Conservation (phyloP, 257 asterid species). For the Lycium barbarum region DNA sequence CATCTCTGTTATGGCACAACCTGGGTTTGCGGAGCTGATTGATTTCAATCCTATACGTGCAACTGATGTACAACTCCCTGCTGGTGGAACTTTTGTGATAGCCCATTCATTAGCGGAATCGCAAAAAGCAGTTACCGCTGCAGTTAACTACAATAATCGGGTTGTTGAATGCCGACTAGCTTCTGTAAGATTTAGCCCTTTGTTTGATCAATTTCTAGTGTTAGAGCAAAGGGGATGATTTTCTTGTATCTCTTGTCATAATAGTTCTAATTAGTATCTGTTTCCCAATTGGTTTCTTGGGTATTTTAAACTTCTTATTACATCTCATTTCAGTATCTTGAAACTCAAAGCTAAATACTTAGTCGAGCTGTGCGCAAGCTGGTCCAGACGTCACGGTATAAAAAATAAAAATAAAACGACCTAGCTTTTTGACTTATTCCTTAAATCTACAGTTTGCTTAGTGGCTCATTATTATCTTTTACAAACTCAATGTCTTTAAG, state of each 20-base stretch:
- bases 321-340: constrained; percentile 1
- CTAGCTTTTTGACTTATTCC: constrained; percentile 10
- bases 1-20: constrained; percentile 91
- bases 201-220: constrained; percentile 3
- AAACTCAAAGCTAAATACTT: not conserved
- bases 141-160: constrained; percentile 91
- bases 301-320: not conserved
- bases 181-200: constrained; percentile 61
- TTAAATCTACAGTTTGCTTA: constrained; percentile 2
- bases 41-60: constrained; percentile 95
- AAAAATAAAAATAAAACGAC: not conserved
- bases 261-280: not conserved
- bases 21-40: constrained; percentile 92
- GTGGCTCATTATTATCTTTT: constrained; percentile 8
- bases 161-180: constrained; percentile 96
- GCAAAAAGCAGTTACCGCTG: constrained; percentile 94
- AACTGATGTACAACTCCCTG: constrained; percentile 91
- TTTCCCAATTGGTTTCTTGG: not conserved
- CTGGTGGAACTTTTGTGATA: constrained; percentile 82
- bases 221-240: not conserved
- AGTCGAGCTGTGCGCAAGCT: not conserved
- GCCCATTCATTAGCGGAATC: constrained; percentile 96
- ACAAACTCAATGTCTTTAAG: constrained; percentile 21
- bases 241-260: not conserved
- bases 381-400: not conserved